These are phyloP conservation scores for Phytophthora syringae DNA, from an alignment of 352 stramenopile species.

Conservation along the genomic window DNA sequence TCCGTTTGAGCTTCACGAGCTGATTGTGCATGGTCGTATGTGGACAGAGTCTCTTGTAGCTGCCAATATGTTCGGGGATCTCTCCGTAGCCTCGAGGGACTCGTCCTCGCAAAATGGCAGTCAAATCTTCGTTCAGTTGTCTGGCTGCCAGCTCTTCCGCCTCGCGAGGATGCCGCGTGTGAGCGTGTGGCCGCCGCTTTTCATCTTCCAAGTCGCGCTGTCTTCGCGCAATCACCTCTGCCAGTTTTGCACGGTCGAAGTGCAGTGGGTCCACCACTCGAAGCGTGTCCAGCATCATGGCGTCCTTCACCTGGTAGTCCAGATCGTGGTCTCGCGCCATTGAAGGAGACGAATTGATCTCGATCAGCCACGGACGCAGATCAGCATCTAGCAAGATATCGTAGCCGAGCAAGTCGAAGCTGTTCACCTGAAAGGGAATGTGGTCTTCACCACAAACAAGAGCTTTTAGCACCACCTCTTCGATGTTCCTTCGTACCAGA, in stretches of 20 bases:
- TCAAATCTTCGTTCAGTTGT: slow-evolving; percentile 78
- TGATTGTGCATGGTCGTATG: slow-evolving; percentile 79
- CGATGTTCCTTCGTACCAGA: slow-evolving; percentile 71
- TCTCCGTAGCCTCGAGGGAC: slow-evolving; percentile 71
- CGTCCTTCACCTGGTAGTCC: slow-evolving; percentile 91
- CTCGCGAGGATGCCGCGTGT: slow-evolving; percentile 60
- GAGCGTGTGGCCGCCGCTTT: slow-evolving; percentile 61
- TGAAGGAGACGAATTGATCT: slow-evolving; percentile 96
- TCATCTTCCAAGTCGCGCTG: slow-evolving; percentile 64
- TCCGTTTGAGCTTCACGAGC: slow-evolving; percentile 70
- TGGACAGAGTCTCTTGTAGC: slow-evolving; percentile 66
- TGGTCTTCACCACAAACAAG: slow-evolving; percentile 89
- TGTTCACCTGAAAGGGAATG: slow-evolving; percentile 91
- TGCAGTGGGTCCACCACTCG: slow-evolving; percentile 82
- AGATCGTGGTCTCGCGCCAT: slow-evolving; percentile 89
- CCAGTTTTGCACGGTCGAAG: slow-evolving; percentile 80
- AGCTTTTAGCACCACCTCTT: slow-evolving; percentile 87
- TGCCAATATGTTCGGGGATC: slow-evolving; percentile 61
- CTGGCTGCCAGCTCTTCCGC: slow-evolving; percentile 50
- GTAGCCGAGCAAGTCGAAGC: slow-evolving; percentile 96
- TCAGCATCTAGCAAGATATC: slow-evolving; percentile 93
- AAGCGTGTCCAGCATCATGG: slow-evolving; percentile 90
- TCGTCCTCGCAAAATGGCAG: slow-evolving; percentile 60
- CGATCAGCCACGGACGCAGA: slow-evolving; percentile 94
- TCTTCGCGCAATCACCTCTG: slow-evolving; percentile 67